phyloP scores from a whole-genome alignment of 345 rosid genomes.

The Pistacia vera region DNA sequence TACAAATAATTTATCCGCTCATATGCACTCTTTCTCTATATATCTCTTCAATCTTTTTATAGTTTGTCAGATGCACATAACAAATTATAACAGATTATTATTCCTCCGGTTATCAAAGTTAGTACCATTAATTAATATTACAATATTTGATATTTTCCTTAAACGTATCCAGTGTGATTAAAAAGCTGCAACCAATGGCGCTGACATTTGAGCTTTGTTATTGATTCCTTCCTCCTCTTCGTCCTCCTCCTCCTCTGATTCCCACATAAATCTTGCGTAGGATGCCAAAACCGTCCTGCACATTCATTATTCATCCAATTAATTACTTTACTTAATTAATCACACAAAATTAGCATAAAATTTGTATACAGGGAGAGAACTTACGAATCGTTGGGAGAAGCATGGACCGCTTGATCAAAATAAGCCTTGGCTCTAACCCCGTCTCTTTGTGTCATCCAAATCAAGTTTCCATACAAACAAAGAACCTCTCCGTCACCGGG shows the following conservation, averaged over 20 bases:
- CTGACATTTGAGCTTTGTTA: constrained; percentile 16
- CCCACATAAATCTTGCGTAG: constrained; percentile 92
- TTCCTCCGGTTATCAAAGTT: neutral
- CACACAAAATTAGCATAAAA: too few relatives aligned
- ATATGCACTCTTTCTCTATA: too few relatives aligned
- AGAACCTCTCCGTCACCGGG: constrained; percentile 86
- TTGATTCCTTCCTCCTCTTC: constrained; percentile 37
- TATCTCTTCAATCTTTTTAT: too few relatives aligned
- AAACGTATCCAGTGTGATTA: neutral
- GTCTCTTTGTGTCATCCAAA: constrained; percentile 72
- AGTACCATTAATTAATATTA: neutral
- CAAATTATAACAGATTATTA: too few relatives aligned
- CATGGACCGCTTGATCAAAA: constrained; percentile 68
- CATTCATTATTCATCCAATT: neutral
- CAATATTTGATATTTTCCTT: neutral
- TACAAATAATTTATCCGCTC: neutral
- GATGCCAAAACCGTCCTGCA: constrained; percentile 81
- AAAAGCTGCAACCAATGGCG: constrained; percentile 43
- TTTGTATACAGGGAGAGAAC: too few relatives aligned
- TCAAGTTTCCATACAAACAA: constrained; percentile 70
- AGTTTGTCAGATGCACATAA: too few relatives aligned
- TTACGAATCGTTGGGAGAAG: constrained; percentile 80
- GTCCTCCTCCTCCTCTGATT: constrained; percentile 50
- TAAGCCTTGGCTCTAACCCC: constrained; percentile 62
- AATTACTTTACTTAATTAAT: too few relatives aligned